Evolutionary conservation across 208 protist genomes (phyloP).

Genomic region (Crithidia brevicula): DNA sequence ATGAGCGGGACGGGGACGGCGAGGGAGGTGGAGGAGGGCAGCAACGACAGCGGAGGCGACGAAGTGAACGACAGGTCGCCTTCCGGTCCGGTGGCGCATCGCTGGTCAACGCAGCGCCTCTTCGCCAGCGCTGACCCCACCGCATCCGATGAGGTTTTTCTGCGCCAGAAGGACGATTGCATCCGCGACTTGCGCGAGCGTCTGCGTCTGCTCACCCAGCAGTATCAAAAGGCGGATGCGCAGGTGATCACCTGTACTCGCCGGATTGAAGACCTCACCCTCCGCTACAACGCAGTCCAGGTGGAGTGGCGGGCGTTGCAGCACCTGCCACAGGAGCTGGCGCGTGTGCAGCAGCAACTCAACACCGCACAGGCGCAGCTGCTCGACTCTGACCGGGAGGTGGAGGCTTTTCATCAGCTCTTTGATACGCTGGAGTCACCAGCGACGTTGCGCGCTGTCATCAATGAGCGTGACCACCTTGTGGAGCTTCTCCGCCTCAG

Average conservation of each 20-base stretch:
- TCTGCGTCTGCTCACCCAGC: slow-evolving; percentile 27
- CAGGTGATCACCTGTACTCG: slow-evolving; percentile 22
- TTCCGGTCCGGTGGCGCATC: background rate
- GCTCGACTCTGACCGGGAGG: slow-evolving; percentile 27
- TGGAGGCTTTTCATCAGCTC: slow-evolving; percentile 42
- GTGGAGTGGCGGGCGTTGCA: slow-evolving; percentile 44
- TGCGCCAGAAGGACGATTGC: slow-evolving; percentile 25
- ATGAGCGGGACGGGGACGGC: too few species aligned
- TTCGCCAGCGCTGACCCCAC: slow-evolving; percentile 9
- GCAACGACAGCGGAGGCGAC: background rate
- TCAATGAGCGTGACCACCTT: slow-evolving; percentile 61
- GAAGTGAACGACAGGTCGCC: background rate
- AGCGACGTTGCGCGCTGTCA: slow-evolving; percentile 35
- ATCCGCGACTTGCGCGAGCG: slow-evolving; percentile 24
- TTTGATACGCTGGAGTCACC: slow-evolving; percentile 36
- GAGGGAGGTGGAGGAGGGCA: background rate
- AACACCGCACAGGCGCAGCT: slow-evolving; percentile 36
- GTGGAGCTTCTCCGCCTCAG: slow-evolving; percentile 56
- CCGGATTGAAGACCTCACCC: slow-evolving; percentile 33
- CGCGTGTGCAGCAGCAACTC: slow-evolving; percentile 44
- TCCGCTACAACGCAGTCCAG: slow-evolving; percentile 35
- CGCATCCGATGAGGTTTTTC: slow-evolving; percentile 14
- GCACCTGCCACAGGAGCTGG: slow-evolving; percentile 50
- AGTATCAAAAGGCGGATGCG: slow-evolving; percentile 33
- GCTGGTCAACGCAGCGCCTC: background rate